A percentile compares a stretch with the other conserved stretches of the same genome.
Evolutionary conservation across 1,284 basidiomycete genomes (phyloP).

Genomic region (Coniferiporia sulphurascens): DNA sequence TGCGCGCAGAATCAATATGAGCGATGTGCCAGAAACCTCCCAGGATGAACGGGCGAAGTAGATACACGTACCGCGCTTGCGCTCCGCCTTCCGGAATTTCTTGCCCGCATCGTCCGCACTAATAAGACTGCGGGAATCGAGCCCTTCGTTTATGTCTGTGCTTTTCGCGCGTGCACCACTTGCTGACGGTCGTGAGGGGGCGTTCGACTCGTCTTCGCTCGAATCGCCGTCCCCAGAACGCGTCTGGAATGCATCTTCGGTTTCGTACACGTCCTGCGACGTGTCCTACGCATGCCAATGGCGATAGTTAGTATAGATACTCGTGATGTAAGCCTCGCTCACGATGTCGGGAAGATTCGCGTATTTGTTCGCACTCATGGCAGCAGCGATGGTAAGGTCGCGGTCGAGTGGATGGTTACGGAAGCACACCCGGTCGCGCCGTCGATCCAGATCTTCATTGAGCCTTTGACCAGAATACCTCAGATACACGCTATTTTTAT

Average conservation of each 20-base stretch:
- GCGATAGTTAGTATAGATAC: conserved; percentile 3
- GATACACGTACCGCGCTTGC: conserved; percentile 39
- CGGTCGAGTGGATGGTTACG: neutral
- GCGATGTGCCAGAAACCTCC: neutral
- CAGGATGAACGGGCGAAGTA: conserved; percentile 3
- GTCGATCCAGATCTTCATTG: neutral
- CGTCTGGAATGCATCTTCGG: conserved; percentile 67
- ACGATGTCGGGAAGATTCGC: conserved; percentile 89
- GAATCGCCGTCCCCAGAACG: conserved; percentile 52
- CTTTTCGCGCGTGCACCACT: conserved; percentile 28
- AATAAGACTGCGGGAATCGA: conserved; percentile 47
- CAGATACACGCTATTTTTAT: no score
- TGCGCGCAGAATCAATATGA: conserved; percentile 1
- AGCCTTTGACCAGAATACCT: no score
- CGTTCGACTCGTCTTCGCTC: conserved; percentile 56
- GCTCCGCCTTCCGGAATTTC: conserved; percentile 65
- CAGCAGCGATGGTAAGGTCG: neutral
- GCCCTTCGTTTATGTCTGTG: conserved; percentile 39
- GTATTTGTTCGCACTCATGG: conserved; percentile 77
- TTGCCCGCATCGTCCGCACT: conserved; percentile 57
- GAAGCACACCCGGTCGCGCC: neutral
- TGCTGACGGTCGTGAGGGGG: conserved; percentile 33
- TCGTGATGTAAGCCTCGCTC: conserved; percentile 26
- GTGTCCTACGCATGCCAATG: conserved; percentile 57
- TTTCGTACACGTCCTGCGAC: conserved; percentile 90